Conservation (phyloP, 73 alveolate genomes). For the Tetrahymena thermophila region DNA sequence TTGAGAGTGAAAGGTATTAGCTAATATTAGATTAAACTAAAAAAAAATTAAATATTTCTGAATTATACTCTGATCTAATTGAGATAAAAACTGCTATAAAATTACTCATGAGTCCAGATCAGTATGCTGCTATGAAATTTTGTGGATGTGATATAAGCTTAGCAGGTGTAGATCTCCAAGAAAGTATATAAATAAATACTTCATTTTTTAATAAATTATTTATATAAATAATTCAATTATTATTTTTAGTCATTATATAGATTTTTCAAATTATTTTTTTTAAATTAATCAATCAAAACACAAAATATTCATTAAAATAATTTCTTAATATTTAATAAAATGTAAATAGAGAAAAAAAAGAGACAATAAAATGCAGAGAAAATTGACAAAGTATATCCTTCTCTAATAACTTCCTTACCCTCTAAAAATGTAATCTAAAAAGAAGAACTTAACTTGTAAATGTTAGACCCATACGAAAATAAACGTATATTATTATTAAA, state of each 20-base stretch:
- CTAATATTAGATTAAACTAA: background rate
- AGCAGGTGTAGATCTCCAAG: background rate
- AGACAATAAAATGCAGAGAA: too few species aligned
- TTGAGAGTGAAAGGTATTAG: background rate
- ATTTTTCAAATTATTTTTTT: too few species aligned
- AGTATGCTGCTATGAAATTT: background rate
- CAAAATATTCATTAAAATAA: too few species aligned
- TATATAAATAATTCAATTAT: too few species aligned
- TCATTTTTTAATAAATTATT: too few species aligned
- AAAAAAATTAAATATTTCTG: background rate
- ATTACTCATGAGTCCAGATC: background rate
- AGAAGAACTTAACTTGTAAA: background rate
- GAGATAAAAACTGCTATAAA: background rate
- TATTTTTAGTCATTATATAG: too few species aligned
- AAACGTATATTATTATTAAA: too few species aligned
- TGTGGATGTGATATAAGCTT: background rate
- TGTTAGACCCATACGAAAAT: background rate
- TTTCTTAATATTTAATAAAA: too few species aligned
- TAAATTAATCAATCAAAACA: too few species aligned
- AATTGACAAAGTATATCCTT: background rate
- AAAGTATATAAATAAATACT: too few species aligned
- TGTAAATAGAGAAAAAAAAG: background rate
- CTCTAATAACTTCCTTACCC: background rate
- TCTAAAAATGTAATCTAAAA: too few species aligned
- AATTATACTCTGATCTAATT: background rate